Evolutionary conservation across 1,139 yeast genomes (phyloP), one percentile per base, ranked within the genome.

Genomic region (Diutina rugosa): DNA sequence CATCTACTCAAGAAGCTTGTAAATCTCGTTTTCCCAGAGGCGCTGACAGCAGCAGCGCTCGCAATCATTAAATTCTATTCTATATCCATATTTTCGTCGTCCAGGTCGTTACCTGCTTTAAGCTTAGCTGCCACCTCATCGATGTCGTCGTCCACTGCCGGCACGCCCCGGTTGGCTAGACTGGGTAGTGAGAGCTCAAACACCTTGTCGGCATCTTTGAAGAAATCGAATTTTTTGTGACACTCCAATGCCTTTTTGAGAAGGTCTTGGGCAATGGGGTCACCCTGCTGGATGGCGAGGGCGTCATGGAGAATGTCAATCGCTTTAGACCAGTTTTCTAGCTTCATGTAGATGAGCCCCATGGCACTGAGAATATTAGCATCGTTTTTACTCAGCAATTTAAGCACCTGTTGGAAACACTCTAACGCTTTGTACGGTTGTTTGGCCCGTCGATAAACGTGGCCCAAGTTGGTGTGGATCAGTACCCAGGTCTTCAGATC

Each of bases 381-480:
- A 65, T 90, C 97, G 61, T 72, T 72, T 56, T 79, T 79, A 55
- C 84, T 84, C 45, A 90, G 80, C 14, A 86, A 75, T 59, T 82
- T 82, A 48, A 87, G 69, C 5, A 93, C 96, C 62, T 85, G 85
- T 59, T 83, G 82, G 67, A 93, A 90, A 64, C 88, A 87, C 48
- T 77, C 79, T 52, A 90, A 73, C 0, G 98, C 87, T 63, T 82
- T 81, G 55, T 82, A 81, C 58, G 76, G 81, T 57, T 80, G 78
- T 56, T 82, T 84, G 57, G 83, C 69, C 56, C 90, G 78, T 58
- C 98, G 75, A 67, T 86, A 89, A 3, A 93, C 96, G 68, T 91
- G 98, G 0, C 97, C 99, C 59, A 93, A 73, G 67, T 95, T 95
- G 26, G 91, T 80, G 67, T 89, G 90, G 45, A 95, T 87, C 3